Conservation (phyloP, 2,329 filamentous ascomycete species). For the Paracamarosporium sp. region DNA sequence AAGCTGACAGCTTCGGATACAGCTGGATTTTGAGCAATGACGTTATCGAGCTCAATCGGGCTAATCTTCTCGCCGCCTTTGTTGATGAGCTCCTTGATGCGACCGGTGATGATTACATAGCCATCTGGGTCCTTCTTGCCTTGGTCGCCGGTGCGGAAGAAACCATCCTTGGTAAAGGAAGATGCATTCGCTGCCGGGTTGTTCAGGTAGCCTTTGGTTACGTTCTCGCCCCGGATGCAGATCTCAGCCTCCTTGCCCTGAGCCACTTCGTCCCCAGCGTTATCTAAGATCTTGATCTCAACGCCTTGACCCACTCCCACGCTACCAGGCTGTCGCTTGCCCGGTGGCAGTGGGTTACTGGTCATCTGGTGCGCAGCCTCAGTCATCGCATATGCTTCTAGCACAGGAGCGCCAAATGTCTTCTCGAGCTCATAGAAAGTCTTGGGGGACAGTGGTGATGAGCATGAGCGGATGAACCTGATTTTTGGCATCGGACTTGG, state of each 20-base stretch:
- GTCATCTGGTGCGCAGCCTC: slow-evolving; percentile 89
- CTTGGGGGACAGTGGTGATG: slow-evolving; percentile 81
- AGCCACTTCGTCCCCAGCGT: slow-evolving; percentile 70
- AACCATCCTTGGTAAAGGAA: slow-evolving; percentile 76
- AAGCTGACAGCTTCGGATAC: slow-evolving; percentile 84
- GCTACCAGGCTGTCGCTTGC: slow-evolving; percentile 78
- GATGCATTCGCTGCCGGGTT: slow-evolving; percentile 77
- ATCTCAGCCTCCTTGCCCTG: slow-evolving; percentile 80
- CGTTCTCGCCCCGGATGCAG: slow-evolving; percentile 81
- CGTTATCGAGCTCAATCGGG: slow-evolving; percentile 86
- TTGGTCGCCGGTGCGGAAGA: slow-evolving; percentile 89
- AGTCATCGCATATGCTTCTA: slow-evolving; percentile 93
- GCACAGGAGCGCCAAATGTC: slow-evolving; percentile 77
- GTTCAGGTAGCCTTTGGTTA: slow-evolving; percentile 86
- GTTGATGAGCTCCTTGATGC: slow-evolving; percentile 93
- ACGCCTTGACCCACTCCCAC: slow-evolving; percentile 86
- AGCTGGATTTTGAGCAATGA: slow-evolving; percentile 74
- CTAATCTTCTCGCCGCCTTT: slow-evolving; percentile 91
- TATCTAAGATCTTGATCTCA: slow-evolving; percentile 78
- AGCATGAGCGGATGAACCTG: slow-evolving; percentile 88
- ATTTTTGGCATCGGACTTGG: slow-evolving; percentile 75
- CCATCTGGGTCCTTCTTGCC: slow-evolving; percentile 81
- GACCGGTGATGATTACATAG: slow-evolving; percentile 85
- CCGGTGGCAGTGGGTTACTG: slow-evolving; percentile 67
- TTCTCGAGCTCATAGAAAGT: slow-evolving; percentile 80